Evolutionary conservation across 1,284 basidiomycete genomes (phyloP), one percentile per base, ranked within the genome.

Genomic region (Lentinula novae-zelandiae): DNA sequence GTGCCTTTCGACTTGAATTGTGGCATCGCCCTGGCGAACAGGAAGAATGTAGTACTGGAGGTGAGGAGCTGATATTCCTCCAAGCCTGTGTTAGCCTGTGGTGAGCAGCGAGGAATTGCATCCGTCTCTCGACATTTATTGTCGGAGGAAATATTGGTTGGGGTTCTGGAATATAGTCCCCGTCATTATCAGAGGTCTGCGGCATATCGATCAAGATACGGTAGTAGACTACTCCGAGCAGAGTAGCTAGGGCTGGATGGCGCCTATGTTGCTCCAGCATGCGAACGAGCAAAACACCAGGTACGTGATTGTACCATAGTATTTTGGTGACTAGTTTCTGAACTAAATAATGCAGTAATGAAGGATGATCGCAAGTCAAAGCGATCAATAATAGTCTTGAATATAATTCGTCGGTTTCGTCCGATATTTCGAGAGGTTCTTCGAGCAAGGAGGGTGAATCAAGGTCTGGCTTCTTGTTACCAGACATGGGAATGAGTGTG

Each of bases 181-280:
- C 48, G 27, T 51, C 49, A 10, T 50, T 20, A n/a, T 56, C 44
- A 12, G 53, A 51, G 2, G 44, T 22, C 22, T 60, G 58, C 15
- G 62, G 62, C 60, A 74, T 64, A 40, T 70, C 69, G 34, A 77
- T 65, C 42, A 81, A 69, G 57, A 77, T 72, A 57, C 73, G 72
- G 64, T 80, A 81, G 62, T 75, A 75, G 2, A 69, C 65, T 20
- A 75, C 74, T 6, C 78, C 78, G 20, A 67, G 70, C 4, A 80
- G 64, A 34, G 58, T 63, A 22, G 52, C 50, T 7, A 63, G 39
- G 10, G 55, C 36, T 50, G 60, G 58, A 53, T 63, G 62, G 17
- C 51, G 17, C 38, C 61, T 44, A 46, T 63, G 36, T 20, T 66
- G 69, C 59, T 72, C 67, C 27, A 75, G 73, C 44, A 75, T 69